Percentiles rank a stretch among this genome's conserved stretches.
Evolutionary conservation across 2,329 filamentous ascomycete species (phyloP).

Genomic region (Nothomitra cinnamomea): DNA sequence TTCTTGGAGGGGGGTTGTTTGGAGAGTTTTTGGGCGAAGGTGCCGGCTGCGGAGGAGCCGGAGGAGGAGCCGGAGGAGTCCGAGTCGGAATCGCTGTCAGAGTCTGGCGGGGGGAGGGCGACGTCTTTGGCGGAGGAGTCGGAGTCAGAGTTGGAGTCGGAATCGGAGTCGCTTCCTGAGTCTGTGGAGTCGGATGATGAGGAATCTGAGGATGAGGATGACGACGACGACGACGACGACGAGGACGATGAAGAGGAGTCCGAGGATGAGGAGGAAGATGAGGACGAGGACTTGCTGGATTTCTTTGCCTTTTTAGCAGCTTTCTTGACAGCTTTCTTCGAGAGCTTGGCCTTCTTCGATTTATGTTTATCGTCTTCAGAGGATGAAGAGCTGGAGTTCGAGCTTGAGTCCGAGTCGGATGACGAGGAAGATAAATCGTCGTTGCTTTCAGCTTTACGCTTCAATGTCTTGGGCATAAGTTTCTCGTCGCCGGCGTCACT

Average conservation of each 20-base stretch:
- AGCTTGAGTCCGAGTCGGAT: not conserved
- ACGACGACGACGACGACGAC: not conserved
- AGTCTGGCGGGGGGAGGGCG: not conserved
- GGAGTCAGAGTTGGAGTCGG: not conserved
- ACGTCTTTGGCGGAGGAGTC: not conserved
- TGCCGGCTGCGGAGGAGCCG: not conserved
- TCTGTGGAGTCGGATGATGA: not conserved
- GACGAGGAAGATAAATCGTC: not conserved
- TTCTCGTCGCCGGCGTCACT: conserved; percentile 5
- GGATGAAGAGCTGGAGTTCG: conserved; percentile 1
- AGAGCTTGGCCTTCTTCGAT: not conserved
- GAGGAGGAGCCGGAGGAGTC: not conserved
- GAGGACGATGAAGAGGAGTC: not conserved
- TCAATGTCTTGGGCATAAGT: not conserved
- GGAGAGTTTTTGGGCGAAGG: not conserved
- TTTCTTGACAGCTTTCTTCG: not conserved
- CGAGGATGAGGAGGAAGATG: not conserved
- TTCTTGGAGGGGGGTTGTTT: not conserved
- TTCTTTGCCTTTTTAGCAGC: not conserved
- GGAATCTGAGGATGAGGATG: not conserved
- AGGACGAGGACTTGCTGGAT: not conserved
- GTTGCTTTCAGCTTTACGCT: not conserved
- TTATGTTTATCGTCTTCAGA: not conserved
- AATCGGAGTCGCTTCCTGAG: not conserved
- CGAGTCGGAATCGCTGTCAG: not conserved